A percentile compares a stretch with the other conserved stretches of the same genome.
phyloP scores from a whole-genome alignment of 2,329 filamentous ascomycete genomes.

The Chrysoporthe deuterocubensis region DNA sequence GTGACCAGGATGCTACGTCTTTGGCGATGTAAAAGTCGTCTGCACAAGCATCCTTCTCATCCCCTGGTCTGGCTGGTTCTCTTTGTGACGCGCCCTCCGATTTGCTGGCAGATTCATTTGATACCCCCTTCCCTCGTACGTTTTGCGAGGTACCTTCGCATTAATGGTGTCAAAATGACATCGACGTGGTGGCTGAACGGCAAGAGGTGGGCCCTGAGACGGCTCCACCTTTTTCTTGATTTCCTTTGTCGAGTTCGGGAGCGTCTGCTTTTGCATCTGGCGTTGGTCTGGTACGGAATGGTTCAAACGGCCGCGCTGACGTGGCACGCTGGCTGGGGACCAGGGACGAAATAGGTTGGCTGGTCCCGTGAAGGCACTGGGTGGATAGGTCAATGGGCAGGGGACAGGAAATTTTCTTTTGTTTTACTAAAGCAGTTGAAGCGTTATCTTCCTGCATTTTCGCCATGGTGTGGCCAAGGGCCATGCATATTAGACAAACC shows the following conservation, averaged over 20 bases:
- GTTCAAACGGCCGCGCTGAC: conserved; percentile 21
- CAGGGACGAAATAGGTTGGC: conserved; percentile 7
- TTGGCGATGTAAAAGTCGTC: conserved; percentile 28
- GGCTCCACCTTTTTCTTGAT: conserved; percentile 8
- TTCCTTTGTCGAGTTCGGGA: conserved; percentile 17
- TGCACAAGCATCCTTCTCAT: conserved; percentile 22
- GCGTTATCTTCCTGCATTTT: conserved; percentile 25
- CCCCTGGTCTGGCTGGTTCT: conserved; percentile 20
- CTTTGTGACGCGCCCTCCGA: conserved; percentile 27
- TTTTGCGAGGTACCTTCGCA: conserved; percentile 15
- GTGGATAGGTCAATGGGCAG: not conserved
- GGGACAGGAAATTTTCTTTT: conserved; percentile 29
- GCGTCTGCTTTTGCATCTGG: conserved; percentile 25
- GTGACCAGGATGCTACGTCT: conserved; percentile 44
- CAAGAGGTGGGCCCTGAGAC: not conserved
- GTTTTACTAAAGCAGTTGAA: conserved; percentile 26
- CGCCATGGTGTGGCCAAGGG: conserved; percentile 24
- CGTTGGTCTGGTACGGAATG: conserved; percentile 20
- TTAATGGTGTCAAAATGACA: conserved; percentile 17
- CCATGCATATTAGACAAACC: conserved; percentile 49
- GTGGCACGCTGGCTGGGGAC: conserved; percentile 21
- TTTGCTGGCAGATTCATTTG: conserved; percentile 32
- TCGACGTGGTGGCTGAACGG: conserved; percentile 3
- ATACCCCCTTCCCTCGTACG: conserved; percentile 36
- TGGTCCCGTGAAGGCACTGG: conserved; percentile 14